A percentile compares a stretch with the other conserved stretches of the same genome.
phyloP scores from a whole-genome alignment of 495 filamentous ascomycete genomes.

The Corynascus novoguineensis region DNA sequence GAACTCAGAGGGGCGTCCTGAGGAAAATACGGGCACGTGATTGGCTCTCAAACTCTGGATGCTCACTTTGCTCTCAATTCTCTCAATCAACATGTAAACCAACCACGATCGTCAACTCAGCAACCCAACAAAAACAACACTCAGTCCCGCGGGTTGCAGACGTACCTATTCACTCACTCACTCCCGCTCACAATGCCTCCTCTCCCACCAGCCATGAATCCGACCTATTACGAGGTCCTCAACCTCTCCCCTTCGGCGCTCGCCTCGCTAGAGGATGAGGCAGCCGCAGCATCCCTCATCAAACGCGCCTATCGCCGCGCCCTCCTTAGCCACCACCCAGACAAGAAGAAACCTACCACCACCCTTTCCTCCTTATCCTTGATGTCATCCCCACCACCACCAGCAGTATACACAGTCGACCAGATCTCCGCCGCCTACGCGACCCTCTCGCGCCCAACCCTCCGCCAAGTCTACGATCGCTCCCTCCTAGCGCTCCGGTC shows the following conservation, averaged over 20 bases:
- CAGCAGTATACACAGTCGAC: slow-evolving; percentile 52
- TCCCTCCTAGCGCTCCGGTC: slow-evolving; percentile 32
- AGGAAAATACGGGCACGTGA: slow-evolving; percentile 6
- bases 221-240: slow-evolving; percentile 45
- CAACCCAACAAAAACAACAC: background rate
- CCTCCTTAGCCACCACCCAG: slow-evolving; percentile 73
- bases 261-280: slow-evolving; percentile 2
- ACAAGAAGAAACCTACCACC: slow-evolving; percentile 49
- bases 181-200: background rate
- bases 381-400: slow-evolving; percentile 1
- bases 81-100: slow-evolving; percentile 3
- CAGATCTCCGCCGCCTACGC: slow-evolving; percentile 73
- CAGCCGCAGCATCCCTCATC: slow-evolving; percentile 33
- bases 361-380: slow-evolving; percentile 4
- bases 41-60: background rate
- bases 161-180: background rate
- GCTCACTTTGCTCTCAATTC: background rate
- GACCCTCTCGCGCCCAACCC: slow-evolving; percentile 54
- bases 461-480: slow-evolving; percentile 63
- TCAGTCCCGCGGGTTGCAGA: background rate
- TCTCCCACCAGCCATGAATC: background rate
- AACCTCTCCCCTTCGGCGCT: slow-evolving; percentile 32
- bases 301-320: slow-evolving; percentile 76
- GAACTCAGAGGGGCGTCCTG: background rate
- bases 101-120: background rate